phyloP scores from a whole-genome alignment of 805 yeast species.

The Cyberlindnera nakhonratchasimensis region DNA sequence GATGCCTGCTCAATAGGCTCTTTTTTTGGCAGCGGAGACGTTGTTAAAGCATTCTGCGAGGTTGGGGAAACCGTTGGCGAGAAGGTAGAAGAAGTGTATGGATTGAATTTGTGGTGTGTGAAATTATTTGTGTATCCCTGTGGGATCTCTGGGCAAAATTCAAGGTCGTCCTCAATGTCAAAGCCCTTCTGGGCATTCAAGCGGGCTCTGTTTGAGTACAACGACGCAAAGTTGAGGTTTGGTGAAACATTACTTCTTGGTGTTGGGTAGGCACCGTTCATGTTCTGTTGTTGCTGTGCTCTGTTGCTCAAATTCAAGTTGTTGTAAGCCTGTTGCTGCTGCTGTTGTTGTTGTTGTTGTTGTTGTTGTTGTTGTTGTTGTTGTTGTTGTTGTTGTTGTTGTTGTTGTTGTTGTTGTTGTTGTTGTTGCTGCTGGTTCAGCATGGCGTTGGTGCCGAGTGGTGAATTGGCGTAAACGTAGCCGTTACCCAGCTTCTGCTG shows the following conservation, averaged over 20 bases:
- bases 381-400: no score
- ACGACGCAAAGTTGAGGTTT: constrained; percentile 28
- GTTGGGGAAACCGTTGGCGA: constrained; percentile 47
- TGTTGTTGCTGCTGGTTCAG: constrained; percentile 17
- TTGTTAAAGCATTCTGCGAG: constrained; percentile 24
- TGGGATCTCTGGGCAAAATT: constrained; percentile 51
- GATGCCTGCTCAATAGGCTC: constrained; percentile 16
- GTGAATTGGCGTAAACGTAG: constrained; percentile 17
- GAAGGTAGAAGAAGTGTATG: constrained; percentile 62
- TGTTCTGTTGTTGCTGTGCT: constrained; percentile 7
- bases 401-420: constrained; percentile 15
- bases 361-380: no score
- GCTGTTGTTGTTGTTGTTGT: no score
- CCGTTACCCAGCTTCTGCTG: constrained; percentile 17
- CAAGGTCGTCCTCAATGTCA: constrained; percentile 60
- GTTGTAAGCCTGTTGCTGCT: constrained; percentile 20
- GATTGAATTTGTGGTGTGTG: constrained; percentile 53
- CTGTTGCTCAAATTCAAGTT: constrained; percentile 24
- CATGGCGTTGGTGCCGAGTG: constrained; percentile 14
- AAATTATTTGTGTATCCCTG: constrained; percentile 19
- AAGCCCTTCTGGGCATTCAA: constrained; percentile 58
- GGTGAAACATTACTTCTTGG: constrained; percentile 24
- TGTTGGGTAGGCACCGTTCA: constrained; percentile 17
- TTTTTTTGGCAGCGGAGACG: constrained; percentile 25
- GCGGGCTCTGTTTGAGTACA: constrained; percentile 49